Percentiles rank a stretch among this genome's conserved stretches.
Conservation (phyloP, 108 stramenopile genomes). For the Cyclotella cryptica region DNA sequence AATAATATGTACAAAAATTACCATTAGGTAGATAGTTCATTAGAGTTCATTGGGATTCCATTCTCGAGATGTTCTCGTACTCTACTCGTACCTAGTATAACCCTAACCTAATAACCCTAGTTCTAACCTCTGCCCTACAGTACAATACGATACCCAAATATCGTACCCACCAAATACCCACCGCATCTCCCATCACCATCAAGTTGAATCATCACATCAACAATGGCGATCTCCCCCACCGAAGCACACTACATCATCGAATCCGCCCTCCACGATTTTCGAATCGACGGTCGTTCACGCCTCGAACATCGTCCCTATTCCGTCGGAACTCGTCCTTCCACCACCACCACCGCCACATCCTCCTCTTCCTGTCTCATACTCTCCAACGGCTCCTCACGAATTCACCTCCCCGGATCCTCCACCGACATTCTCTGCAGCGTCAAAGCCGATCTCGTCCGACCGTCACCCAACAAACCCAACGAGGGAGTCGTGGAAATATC, state of each 20-base stretch:
- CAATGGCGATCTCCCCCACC: constrained; percentile 61
- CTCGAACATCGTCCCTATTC: constrained; percentile 62
- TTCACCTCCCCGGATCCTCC: constrained; percentile 65
- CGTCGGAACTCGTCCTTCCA: constrained; percentile 34
- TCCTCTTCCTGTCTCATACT: constrained; percentile 52
- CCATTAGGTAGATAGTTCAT: too few species aligned
- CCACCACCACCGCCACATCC: constrained; percentile 13
- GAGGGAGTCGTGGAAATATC: constrained; percentile 65
- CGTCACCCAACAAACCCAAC: constrained; percentile 55
- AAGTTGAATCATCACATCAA: neutral
- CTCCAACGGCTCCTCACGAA: constrained; percentile 74
- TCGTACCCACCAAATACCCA: too few species aligned
- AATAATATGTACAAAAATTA: too few species aligned
- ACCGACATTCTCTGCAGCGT: constrained; percentile 74
- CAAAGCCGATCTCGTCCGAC: constrained; percentile 74
- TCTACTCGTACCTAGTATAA: too few species aligned
- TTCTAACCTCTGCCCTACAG: too few species aligned
- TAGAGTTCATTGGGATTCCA: too few species aligned
- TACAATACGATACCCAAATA: too few species aligned
- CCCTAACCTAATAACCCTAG: too few species aligned
- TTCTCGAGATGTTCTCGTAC: too few species aligned
- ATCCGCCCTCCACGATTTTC: constrained; percentile 68
- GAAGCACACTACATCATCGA: constrained; percentile 75
- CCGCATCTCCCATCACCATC: neutral
- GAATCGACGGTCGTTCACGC: constrained; percentile 70